Conservation (phyloP, 2,329 filamentous ascomycete species). For the Aaosphaeria pasadenensis region DNA sequence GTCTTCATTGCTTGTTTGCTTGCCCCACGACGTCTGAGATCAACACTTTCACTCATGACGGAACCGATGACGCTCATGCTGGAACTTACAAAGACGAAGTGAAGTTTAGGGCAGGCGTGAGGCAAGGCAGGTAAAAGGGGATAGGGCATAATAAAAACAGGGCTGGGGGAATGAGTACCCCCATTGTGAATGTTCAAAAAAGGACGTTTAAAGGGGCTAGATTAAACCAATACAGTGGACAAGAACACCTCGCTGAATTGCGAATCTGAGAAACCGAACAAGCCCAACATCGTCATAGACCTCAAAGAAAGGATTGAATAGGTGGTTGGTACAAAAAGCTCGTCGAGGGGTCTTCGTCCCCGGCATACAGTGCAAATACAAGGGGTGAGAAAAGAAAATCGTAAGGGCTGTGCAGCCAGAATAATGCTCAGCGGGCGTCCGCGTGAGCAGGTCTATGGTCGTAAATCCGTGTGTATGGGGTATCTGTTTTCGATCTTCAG, state of each 20-base stretch:
- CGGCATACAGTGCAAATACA: not conserved
- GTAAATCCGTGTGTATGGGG: slow-evolving; percentile 36
- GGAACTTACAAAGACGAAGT: too few species aligned
- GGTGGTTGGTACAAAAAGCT: not conserved
- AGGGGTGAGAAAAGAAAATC: slow-evolving; percentile 11
- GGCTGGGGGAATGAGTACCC: too few species aligned
- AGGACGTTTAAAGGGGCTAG: not conserved
- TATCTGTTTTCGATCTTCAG: slow-evolving; percentile 31
- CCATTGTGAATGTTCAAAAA: not conserved
- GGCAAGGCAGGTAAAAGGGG: too few species aligned
- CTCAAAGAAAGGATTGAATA: not conserved
- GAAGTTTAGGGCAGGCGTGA: too few species aligned
- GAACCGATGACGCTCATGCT: too few species aligned
- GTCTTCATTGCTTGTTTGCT: too few species aligned
- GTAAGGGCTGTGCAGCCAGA: slow-evolving; percentile 22
- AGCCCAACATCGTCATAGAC: not conserved
- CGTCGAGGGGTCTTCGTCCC: not conserved
- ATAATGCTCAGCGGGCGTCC: slow-evolving; percentile 6
- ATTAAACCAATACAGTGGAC: not conserved
- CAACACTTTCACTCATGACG: too few species aligned
- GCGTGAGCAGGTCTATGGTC: slow-evolving; percentile 29
- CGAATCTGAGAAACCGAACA: not conserved
- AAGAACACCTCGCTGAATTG: not conserved
- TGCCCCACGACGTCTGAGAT: too few species aligned
- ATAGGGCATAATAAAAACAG: too few species aligned